Evolutionary conservation across 495 filamentous ascomycete genomes (phyloP).

Genomic region (Aspergillus baeticus): DNA sequence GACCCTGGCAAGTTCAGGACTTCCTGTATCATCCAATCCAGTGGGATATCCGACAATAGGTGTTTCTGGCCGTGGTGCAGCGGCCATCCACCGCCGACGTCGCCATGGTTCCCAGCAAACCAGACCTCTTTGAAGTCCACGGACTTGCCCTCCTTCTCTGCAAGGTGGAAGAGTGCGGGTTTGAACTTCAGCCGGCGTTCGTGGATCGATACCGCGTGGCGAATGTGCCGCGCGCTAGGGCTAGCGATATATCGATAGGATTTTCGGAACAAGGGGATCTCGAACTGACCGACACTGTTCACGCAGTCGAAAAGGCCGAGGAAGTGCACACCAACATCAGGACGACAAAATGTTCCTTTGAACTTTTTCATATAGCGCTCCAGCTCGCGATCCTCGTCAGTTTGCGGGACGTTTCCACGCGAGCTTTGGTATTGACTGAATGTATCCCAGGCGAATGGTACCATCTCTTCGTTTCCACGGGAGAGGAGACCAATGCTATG

Average conservation of each 20-base stretch:
- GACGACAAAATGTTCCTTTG: constrained; percentile 41
- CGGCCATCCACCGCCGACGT: constrained; percentile 74
- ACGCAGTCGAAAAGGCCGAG: constrained; percentile 48
- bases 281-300: constrained; percentile 35
- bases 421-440: constrained; percentile 15
- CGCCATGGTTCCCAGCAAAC: constrained; percentile 71
- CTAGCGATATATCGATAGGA: constrained; percentile 15
- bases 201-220: constrained; percentile 68
- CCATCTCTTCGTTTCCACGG: constrained; percentile 79
- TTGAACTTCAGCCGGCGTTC: constrained; percentile 59
- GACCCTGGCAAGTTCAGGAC: constrained; percentile 21
- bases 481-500: constrained; percentile 73
- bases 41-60: constrained; percentile 34
- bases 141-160: constrained; percentile 39
- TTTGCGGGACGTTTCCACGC: constrained; percentile 4
- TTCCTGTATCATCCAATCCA: constrained; percentile 43
- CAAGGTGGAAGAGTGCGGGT: constrained; percentile 60
- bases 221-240: constrained; percentile 48
- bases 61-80: constrained; percentile 26
- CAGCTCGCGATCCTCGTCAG: constrained; percentile 20
- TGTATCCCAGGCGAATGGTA: constrained; percentile 68
- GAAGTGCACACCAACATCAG: constrained; percentile 30
- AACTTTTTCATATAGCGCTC: constrained; percentile 37
- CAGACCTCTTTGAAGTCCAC: constrained; percentile 73
- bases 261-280: constrained; percentile 22